Conservation (phyloP, 495 filamentous ascomycete species). For the Rhizodiscina lignyota region DNA sequence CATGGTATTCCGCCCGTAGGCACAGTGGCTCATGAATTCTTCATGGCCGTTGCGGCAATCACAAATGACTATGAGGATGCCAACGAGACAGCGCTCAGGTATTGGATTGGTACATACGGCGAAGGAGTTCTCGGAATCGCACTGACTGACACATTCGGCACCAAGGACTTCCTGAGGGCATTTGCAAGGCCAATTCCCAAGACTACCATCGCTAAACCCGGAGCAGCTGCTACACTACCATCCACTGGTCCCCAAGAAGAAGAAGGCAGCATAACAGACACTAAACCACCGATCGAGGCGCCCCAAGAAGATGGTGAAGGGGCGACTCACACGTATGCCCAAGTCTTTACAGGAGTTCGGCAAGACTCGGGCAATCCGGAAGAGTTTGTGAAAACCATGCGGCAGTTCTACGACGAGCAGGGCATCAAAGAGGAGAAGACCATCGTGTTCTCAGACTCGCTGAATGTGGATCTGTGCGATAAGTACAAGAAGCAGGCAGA, state of each 20-base stretch:
- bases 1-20: constrained; percentile 69
- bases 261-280: constrained; percentile 9
- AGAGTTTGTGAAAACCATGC: constrained; percentile 65
- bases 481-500: constrained; percentile 76
- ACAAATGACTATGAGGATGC: constrained; percentile 70
- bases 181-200: constrained; percentile 50
- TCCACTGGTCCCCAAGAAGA: constrained; percentile 10
- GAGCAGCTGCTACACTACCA: constrained; percentile 7
- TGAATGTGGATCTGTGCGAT: constrained; percentile 79
- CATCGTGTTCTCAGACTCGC: constrained; percentile 92
- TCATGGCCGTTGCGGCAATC: constrained; percentile 93
- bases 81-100: constrained; percentile 63
- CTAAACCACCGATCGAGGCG: constrained; percentile 15
- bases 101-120: constrained; percentile 87
- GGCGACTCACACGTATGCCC: constrained; percentile 49
- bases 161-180: constrained; percentile 69
- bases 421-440: constrained; percentile 71
- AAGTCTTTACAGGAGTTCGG: constrained; percentile 73
- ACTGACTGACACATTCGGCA: constrained; percentile 95
- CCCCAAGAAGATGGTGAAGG: constrained; percentile 5
- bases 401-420: constrained; percentile 65
- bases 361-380: constrained; percentile 91
- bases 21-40: constrained; percentile 97
- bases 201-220: constrained; percentile 8
- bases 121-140: constrained; percentile 81